Evolutionary conservation across 768 basidiomycete species (phyloP).

Genomic region (Tylopilus intermedius): DNA sequence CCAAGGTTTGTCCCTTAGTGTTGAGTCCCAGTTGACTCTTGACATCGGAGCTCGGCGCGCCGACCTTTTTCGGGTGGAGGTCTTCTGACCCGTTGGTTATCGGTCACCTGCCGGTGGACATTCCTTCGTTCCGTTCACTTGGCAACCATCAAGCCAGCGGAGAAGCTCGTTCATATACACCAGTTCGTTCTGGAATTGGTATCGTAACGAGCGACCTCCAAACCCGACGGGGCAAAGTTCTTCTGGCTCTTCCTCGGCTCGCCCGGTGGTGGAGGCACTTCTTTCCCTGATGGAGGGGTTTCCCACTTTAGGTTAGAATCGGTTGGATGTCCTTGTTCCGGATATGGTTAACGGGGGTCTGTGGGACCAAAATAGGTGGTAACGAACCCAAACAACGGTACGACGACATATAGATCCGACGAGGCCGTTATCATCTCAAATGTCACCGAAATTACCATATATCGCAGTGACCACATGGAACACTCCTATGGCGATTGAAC

Average conservation of each 20-base stretch:
- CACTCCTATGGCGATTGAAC: constrained; percentile 5
- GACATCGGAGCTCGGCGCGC: not conserved
- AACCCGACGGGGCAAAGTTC: not conserved
- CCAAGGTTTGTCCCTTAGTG: not conserved
- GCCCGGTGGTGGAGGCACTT: not conserved
- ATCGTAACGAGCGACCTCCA: not conserved
- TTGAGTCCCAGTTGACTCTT: not conserved
- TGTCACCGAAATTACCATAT: not conserved
- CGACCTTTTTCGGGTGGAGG: not conserved
- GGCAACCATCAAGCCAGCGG: constrained; percentile 19
- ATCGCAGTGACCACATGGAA: constrained; percentile 5
- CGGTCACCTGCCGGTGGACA: not conserved
- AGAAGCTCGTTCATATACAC: constrained; percentile 2
- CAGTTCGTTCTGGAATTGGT: not conserved
- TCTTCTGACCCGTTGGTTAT: constrained; percentile 7
- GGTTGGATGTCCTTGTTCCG: constrained; percentile 15
- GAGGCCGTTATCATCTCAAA: constrained; percentile 10
- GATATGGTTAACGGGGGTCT: constrained; percentile 6
- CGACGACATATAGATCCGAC: constrained; percentile 16
- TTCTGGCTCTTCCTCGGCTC: not conserved
- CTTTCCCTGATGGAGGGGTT: constrained; percentile 6
- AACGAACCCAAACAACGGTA: constrained; percentile 25
- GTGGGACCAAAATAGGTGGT: constrained; percentile 1
- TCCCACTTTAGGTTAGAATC: not conserved
- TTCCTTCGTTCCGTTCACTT: constrained; percentile 9